Percentiles rank a stretch among this genome's conserved stretches.
Conservation (phyloP, 192 early-diverging fungal genomes). For the Bifiguratus adelaidae region DNA sequence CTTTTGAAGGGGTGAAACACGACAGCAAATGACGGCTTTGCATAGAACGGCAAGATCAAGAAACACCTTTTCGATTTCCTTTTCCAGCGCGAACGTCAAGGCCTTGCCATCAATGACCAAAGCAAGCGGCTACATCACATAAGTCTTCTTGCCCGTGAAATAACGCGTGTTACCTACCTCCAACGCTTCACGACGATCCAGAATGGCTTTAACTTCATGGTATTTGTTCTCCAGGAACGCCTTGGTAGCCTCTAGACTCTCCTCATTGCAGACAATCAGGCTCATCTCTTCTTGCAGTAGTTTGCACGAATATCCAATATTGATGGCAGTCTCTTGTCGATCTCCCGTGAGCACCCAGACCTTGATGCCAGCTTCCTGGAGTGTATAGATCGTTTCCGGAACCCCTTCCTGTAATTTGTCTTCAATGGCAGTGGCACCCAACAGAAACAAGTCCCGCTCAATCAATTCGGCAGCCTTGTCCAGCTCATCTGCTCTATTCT, state of each 20-base stretch:
- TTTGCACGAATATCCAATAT: constrained; percentile 91
- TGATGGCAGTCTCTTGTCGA: constrained; percentile 94
- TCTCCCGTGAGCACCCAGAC: constrained; percentile 97
- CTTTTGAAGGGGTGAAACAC: constrained; percentile 95
- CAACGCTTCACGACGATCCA: constrained; percentile 11
- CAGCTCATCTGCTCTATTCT: constrained; percentile 69
- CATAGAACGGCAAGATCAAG: constrained; percentile 85
- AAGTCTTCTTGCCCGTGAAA: too few relatives aligned
- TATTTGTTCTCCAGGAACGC: constrained; percentile 75
- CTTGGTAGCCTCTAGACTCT: constrained; percentile 75
- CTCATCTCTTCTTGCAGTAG: constrained; percentile 90
- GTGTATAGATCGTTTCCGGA: constrained; percentile 89
- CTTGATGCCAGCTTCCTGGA: constrained; percentile 85
- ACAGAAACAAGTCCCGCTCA: constrained; percentile 73
- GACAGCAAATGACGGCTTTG: constrained; percentile 94
- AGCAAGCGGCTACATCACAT: constrained; percentile 41
- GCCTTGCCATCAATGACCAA: constrained; percentile 89
- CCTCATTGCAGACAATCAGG: constrained; percentile 78
- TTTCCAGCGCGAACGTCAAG: constrained; percentile 82
- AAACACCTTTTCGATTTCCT: constrained; percentile 60
- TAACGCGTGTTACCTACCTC: neutral
- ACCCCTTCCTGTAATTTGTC: constrained; percentile 94
- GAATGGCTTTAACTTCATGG: constrained; percentile 37
- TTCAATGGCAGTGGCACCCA: constrained; percentile 95
- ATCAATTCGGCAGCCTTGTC: constrained; percentile 84